A percentile compares a stretch with the other conserved stretches of the same genome.
Conservation (phyloP, 2,329 filamentous ascomycete species). For the Paracorniculantispora psalliotae region DNA sequence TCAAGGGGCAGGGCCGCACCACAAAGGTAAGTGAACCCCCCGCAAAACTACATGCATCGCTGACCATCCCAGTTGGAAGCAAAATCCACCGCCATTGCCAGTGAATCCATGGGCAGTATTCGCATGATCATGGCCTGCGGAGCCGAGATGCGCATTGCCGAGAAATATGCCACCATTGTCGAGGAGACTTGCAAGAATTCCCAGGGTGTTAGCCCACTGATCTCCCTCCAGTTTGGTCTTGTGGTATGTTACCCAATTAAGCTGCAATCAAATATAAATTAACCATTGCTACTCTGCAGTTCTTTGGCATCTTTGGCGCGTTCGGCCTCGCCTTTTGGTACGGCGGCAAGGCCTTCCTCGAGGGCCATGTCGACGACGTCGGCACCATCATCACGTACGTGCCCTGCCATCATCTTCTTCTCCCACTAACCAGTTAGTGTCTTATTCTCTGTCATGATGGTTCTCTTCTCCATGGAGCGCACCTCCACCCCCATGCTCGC, state of each 20-base stretch:
- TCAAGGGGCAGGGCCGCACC: conserved; percentile 45
- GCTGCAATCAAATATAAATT: too few relatives aligned
- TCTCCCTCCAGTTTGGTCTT: conserved; percentile 49
- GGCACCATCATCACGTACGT: conserved; percentile 50
- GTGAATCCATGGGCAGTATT: conserved; percentile 55
- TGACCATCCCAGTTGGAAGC: conserved; percentile 43
- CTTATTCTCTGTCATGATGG: conserved; percentile 54
- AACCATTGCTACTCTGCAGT: too few relatives aligned
- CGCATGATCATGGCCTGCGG: conserved; percentile 60
- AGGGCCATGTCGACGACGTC: conserved; percentile 43
- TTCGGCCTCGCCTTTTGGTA: conserved; percentile 61
- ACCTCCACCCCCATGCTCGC: conserved; percentile 56
- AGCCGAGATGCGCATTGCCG: conserved; percentile 49
- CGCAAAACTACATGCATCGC: too few relatives aligned
- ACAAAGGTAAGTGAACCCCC: too few relatives aligned
- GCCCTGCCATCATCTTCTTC: neutral
- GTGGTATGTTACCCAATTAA: conserved; percentile 36
- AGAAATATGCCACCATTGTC: conserved; percentile 51
- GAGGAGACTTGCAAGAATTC: conserved; percentile 48
- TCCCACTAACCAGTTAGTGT: conserved; percentile 29
- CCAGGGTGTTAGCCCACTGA: conserved; percentile 43
- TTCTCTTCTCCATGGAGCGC: conserved; percentile 52
- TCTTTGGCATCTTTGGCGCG: conserved; percentile 47
- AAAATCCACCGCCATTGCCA: conserved; percentile 54
- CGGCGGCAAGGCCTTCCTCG: conserved; percentile 46